phyloP scores from a whole-genome alignment of 164 flowering plant genomes.

The Dillenia suffruticosa region DNA sequence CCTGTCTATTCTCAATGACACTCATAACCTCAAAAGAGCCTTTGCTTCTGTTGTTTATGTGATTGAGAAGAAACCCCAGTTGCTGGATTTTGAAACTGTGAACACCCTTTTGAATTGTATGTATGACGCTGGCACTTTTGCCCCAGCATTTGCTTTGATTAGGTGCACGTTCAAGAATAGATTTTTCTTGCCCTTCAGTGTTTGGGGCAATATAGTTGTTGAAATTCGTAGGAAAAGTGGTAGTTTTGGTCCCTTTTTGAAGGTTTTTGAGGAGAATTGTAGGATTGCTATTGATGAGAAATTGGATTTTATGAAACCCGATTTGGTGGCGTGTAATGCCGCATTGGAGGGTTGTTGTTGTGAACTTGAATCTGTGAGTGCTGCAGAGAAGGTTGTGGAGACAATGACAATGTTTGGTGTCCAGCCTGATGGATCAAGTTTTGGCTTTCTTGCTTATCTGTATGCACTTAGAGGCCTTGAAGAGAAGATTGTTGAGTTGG shows the following conservation, averaged over 20 bases:
- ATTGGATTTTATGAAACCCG: constrained; percentile 69
- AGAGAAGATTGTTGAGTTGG: constrained; percentile 66
- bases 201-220: constrained; percentile 66
- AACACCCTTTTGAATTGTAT: constrained; percentile 44
- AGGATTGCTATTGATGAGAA: constrained; percentile 72
- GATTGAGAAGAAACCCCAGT: constrained; percentile 58
- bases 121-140: constrained; percentile 42
- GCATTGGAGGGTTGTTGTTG: constrained; percentile 82
- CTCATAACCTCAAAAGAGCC: constrained; percentile 79
- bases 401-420: constrained; percentile 72
- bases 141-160: constrained; percentile 78
- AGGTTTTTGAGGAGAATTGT: constrained; percentile 70
- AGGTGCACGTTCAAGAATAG: constrained; percentile 79
- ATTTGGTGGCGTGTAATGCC: constrained; percentile 73
- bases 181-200: constrained; percentile 53
- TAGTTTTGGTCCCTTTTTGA: constrained; percentile 44
- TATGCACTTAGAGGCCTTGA: constrained; percentile 74
- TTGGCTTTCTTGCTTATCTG: constrained; percentile 78
- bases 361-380: constrained; percentile 54
- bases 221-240: constrained; percentile 70
- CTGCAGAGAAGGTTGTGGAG: constrained; percentile 78
- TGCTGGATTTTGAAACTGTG: constrained; percentile 45
- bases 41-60: constrained; percentile 67
- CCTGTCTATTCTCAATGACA: constrained; percentile 50
- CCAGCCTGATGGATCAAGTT: constrained; percentile 64